A percentile compares a stretch with the other conserved stretches of the same genome.
Evolutionary conservation across 352 stramenopile species (phyloP).

Genomic region (Phytophthora capsici): DNA sequence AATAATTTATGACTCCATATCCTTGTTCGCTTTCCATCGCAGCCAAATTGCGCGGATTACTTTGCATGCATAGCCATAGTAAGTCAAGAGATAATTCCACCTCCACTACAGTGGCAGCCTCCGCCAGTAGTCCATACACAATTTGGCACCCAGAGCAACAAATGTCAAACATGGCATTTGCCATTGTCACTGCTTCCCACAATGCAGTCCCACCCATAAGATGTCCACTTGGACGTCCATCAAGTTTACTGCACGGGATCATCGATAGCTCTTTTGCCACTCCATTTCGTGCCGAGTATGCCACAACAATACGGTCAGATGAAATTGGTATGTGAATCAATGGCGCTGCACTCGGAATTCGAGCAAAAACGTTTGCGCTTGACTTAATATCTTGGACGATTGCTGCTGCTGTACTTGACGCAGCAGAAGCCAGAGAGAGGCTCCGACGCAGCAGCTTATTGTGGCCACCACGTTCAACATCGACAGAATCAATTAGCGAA

Average conservation of each 20-base stretch:
- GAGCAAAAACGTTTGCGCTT: constrained; percentile 55
- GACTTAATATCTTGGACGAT: constrained; percentile 79
- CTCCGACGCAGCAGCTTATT: constrained; percentile 60
- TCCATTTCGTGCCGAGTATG: constrained; percentile 54
- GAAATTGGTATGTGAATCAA: constrained; percentile 55
- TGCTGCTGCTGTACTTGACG: constrained; percentile 64
- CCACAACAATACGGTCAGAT: constrained; percentile 58
- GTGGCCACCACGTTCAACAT: constrained; percentile 53
- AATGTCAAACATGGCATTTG: constrained; percentile 50
- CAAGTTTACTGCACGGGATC: constrained; percentile 54
- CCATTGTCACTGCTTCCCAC: constrained; percentile 33
- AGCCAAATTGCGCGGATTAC: constrained; percentile 48
- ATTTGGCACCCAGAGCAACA: constrained; percentile 59
- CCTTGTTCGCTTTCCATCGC: constrained; percentile 78
- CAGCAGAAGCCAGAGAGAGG: constrained; percentile 62
- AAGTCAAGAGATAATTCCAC: constrained; percentile 59
- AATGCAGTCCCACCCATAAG: constrained; percentile 55
- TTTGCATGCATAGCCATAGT: constrained; percentile 41
- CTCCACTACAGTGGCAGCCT: constrained; percentile 44
- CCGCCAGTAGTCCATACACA: constrained; percentile 58
- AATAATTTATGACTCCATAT: constrained; percentile 73
- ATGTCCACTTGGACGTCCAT: constrained; percentile 64
- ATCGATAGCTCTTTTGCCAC: constrained; percentile 44
- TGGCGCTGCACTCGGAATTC: constrained; percentile 59
- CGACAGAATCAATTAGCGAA: constrained; percentile 71